Evolutionary conservation across 2,329 filamentous ascomycete genomes (phyloP), one percentile per base, ranked within the genome.

Genomic region (Clarireedia hainanense): DNA sequence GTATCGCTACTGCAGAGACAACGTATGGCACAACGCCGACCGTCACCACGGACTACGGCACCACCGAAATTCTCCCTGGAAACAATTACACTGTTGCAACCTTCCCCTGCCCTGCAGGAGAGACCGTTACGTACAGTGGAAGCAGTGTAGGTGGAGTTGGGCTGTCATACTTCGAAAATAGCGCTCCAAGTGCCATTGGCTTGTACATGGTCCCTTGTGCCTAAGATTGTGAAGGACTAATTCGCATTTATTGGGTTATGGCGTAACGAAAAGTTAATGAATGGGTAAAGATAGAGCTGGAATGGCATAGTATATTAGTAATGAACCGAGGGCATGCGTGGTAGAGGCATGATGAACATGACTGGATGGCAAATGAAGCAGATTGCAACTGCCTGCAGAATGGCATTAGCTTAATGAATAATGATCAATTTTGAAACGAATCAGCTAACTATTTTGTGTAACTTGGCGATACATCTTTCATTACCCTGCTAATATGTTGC

Each of bases 111-210:
- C 75, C 76, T 0, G 77, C 75, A 46, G 80, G 79, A 2, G 51
- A 78, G 65, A 72, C 72, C 14, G 68, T 85, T 15, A 71, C 70
- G 3, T 80, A 77, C 61, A 72, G 80, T 71, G 74, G 86, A 62
- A 75, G 71, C 48, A 72, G 74, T 49, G 71, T 71, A 5, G 78
- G 76, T 2, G 72, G 71, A 59, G 80, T 81, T 42, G 67, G 72
- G 45, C 68, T 88, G 42, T 70, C 78, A 52, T 88, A 79, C 70
- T 85, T 86, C 72, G 76, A 88, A 70, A 81, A 87, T 66, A 85
- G 73, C 63, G 84, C 84, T 62, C 71, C 71, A 2, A 70, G 69
- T 43, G 71, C 73, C 17, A 67, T 75, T 52, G 73, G 73, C 7
- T 56, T 75, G 58, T 74, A 69, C 59, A 68, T 75, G 34, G 61